Evolutionary conservation across 352 stramenopile species (phyloP), one percentile per base, ranked within the genome.

Genomic region (Globisporangium alternatum): DNA sequence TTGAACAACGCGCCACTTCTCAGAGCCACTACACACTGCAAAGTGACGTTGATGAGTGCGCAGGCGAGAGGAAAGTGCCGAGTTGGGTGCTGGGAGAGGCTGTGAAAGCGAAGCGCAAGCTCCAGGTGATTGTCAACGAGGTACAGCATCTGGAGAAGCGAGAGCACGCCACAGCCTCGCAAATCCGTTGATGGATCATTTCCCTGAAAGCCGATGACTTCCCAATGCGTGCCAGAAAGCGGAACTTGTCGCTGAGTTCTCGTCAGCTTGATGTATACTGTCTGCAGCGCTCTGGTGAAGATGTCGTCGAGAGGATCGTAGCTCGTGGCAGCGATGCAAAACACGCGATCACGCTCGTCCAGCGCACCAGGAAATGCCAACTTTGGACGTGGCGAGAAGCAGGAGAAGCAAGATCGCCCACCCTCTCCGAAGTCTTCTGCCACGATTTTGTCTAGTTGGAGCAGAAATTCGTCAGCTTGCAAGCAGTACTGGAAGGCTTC

Each of bases 201-300:
- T 28, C 90, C 91, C 64, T 97, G 91, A 62, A 97, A 97, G 17
- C 91, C 91, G 33, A 97, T 84, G 9, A 77, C 71, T 65, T 97
- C 89, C 91, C 90, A 97, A 64, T 97, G 88, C 15, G 66, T 63
- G 17, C 88, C 87, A 3, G 80, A 80, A 10, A 90, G 74, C 19
- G 74, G 61, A 33, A 86, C 73, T 13, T 86, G 75, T 12, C 65
- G 63, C 12, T 60, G 30, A 0, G 22, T 75, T 53, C 67, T 71
- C 8, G 66, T 72, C 25, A 93, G 60, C 25, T 76, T 81, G 13
- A 65, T 63, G 70, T 92, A 88, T 12, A 93, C 72, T 13, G 83
- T 91, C 71, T 91, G 81, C 12, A 93, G 64, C 49, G 88, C 76
- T 15, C 69, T 41, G 19, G 83, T 67, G 21, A 88, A 77, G 7